Evolutionary conservation across 179 eudicot species (phyloP).

Genomic region (Corrigiola litoralis): DNA sequence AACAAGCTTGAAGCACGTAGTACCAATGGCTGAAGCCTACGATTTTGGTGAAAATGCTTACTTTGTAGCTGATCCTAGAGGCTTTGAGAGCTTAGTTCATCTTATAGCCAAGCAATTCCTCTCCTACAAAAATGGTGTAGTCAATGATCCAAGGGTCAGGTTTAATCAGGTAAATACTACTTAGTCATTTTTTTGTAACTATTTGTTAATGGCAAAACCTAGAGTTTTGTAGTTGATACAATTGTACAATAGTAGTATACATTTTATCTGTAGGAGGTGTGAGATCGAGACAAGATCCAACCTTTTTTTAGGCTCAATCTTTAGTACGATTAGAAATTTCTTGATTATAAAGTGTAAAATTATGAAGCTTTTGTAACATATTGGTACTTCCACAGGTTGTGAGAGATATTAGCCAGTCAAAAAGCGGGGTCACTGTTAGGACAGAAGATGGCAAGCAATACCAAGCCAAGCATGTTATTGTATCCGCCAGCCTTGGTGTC

Average conservation of each 20-base stretch:
- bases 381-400: slow-evolving; percentile 18
- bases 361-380: too few species aligned
- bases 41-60: neutral
- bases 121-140: slow-evolving; percentile 2
- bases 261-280: too few species aligned
- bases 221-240: too few species aligned
- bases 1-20: slow-evolving; percentile 16
- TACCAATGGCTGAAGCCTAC: slow-evolving; percentile 1
- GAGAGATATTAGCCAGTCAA: slow-evolving; percentile 6
- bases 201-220: too few species aligned
- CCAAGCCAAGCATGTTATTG: slow-evolving; percentile 12
- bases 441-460: slow-evolving; percentile 26
- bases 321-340: too few species aligned
- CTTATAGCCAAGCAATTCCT: slow-evolving; percentile 14
- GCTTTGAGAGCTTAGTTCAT: slow-evolving; percentile 22
- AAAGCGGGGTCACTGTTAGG: slow-evolving; percentile 1
- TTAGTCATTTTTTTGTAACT: too few species aligned
- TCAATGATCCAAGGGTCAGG: slow-evolving; percentile 11
- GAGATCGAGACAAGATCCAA: too few species aligned
- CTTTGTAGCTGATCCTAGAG: slow-evolving; percentile 26
- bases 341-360: too few species aligned
- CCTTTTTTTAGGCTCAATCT: too few species aligned
- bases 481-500: slow-evolving; percentile 28
- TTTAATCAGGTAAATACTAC: slow-evolving; percentile 11
- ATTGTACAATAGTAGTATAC: too few species aligned